Evolutionary conservation across 495 filamentous ascomycete genomes (phyloP).

Genomic region (Filosporella fistucella): DNA sequence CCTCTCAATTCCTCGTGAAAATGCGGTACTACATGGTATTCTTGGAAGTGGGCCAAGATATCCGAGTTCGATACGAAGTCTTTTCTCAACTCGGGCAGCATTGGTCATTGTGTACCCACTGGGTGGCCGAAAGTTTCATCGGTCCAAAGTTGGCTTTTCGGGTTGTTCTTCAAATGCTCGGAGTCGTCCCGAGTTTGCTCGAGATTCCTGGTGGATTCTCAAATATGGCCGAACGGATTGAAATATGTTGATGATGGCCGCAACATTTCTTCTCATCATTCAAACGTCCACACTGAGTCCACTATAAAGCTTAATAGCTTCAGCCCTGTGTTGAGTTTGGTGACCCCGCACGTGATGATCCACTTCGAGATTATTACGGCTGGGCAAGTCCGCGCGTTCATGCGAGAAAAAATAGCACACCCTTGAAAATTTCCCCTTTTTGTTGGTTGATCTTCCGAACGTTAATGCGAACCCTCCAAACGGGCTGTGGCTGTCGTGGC

Average conservation of each 20-base stretch:
- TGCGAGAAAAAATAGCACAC: constrained; percentile 10
- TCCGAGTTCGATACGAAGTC: too few species aligned
- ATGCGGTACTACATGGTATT: too few species aligned
- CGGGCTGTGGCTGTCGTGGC: background rate
- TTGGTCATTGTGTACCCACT: too few species aligned
- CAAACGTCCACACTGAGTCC: background rate
- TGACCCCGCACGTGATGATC: background rate
- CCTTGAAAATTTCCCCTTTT: background rate
- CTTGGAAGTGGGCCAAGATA: too few species aligned
- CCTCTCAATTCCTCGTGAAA: too few species aligned
- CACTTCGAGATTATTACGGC: background rate
- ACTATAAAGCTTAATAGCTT: background rate
- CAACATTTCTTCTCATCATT: background rate
- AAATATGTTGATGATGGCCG: background rate
- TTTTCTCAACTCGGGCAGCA: too few species aligned
- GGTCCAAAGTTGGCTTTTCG: too few species aligned
- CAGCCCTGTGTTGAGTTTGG: background rate
- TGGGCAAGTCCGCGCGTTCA: constrained; percentile 10
- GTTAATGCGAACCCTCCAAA: constrained; percentile 2
- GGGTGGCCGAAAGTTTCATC: too few species aligned
- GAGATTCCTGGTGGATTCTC: too few species aligned
- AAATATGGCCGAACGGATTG: background rate
- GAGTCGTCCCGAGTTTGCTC: too few species aligned
- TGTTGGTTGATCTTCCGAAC: constrained; percentile 7
- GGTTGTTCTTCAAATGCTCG: too few species aligned